phyloP scores from a whole-genome alignment of 1,284 basidiomycete species.

The Rhizoctonia solani region DNA sequence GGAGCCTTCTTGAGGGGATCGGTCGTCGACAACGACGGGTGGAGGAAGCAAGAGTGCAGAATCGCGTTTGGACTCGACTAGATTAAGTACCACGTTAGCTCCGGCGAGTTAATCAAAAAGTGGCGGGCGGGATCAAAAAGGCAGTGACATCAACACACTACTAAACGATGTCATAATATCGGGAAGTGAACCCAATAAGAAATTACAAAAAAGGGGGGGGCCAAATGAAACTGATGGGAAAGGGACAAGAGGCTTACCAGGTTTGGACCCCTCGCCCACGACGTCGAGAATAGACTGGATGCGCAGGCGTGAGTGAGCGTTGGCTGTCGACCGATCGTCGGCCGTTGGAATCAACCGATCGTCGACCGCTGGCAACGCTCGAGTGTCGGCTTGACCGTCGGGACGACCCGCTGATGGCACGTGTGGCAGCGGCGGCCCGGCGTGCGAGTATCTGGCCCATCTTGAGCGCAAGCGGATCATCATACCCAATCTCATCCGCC shows the following conservation, averaged over 20 bases:
- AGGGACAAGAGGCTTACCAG: too few relatives aligned
- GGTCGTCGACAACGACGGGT: conserved; percentile 8
- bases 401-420: not conserved
- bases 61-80: not conserved
- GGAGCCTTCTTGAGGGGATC: conserved; percentile 11
- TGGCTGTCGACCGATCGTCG: not conserved
- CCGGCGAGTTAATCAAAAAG: too few relatives aligned
- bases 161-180: too few relatives aligned
- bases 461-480: conserved; percentile 20
- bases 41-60: not conserved
- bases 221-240: too few relatives aligned
- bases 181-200: too few relatives aligned
- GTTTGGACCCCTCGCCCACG: too few relatives aligned
- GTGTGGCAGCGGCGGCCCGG: conserved; percentile 3
- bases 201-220: too few relatives aligned
- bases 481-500: conserved; percentile 6
- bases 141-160: too few relatives aligned
- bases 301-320: too few relatives aligned
- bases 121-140: too few relatives aligned
- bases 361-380: not conserved
- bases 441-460: conserved; percentile 13
- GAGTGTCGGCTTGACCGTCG: not conserved
- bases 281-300: too few relatives aligned
- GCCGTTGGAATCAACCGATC: not conserved
- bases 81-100: too few relatives aligned